Evolutionary conservation across 805 yeast genomes (phyloP).

Genomic region (Metschnikowia amazonensis): DNA sequence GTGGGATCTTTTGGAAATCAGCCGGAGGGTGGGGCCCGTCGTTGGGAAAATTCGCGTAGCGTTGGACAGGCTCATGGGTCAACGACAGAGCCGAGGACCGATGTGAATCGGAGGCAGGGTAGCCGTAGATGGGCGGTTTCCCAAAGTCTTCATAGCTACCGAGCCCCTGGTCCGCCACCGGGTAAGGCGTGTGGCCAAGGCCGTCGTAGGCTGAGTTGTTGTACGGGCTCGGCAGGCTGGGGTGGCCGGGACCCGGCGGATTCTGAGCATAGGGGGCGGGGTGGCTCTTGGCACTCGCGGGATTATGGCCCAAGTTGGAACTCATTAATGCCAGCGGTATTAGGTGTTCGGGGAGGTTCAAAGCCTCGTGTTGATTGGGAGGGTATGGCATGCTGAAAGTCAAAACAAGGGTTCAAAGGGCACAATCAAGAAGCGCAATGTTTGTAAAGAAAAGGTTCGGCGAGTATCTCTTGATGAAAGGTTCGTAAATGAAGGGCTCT

Average conservation of each 20-base stretch:
- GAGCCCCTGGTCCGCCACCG: not conserved
- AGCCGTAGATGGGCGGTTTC: not conserved
- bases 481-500: not conserved
- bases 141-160: not conserved
- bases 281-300: not conserved
- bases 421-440: not conserved
- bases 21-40: not conserved
- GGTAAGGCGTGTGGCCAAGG: not conserved
- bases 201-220: not conserved
- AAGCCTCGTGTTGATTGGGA: constrained; percentile 18
- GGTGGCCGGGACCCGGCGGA: not conserved
- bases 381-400: constrained; percentile 5
- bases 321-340: constrained; percentile 23
- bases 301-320: not conserved
- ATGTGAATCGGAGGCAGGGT: not conserved
- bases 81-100: constrained; percentile 6
- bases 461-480: not conserved
- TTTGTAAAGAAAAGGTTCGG: not conserved
- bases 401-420: not conserved
- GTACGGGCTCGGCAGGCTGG: not conserved
- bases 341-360: constrained; percentile 27
- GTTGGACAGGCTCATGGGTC: constrained; percentile 1
- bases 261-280: not conserved
- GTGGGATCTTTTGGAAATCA: not conserved
- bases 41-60: not conserved